Evolutionary conservation across 306 rosid genomes (phyloP).

Genomic region (Morella rubra): DNA sequence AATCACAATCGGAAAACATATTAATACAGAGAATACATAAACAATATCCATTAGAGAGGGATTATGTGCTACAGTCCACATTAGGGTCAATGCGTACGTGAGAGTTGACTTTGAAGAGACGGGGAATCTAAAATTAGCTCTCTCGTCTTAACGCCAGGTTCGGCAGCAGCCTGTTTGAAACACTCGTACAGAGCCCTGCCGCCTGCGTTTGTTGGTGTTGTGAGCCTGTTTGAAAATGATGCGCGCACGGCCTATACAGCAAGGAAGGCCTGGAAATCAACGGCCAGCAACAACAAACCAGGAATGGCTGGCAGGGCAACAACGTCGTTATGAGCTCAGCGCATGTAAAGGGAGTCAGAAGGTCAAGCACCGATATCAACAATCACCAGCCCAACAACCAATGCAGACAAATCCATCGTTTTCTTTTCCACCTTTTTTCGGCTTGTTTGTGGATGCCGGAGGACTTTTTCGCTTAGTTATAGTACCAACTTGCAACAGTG

Average conservation of each 20-base stretch:
- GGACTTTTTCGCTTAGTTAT: too few species aligned
- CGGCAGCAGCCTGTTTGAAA: slow-evolving; percentile 16
- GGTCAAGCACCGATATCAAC: slow-evolving; percentile 3
- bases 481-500: too few species aligned
- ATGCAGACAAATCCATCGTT: not conserved
- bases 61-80: slow-evolving; percentile 27
- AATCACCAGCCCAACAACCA: not conserved
- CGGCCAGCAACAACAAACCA: not conserved
- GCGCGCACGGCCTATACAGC: slow-evolving; percentile 12
- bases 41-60: not conserved
- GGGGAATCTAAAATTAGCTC: slow-evolving; percentile 13
- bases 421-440: slow-evolving; percentile 12
- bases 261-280: not conserved
- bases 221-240: not conserved
- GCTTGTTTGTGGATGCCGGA: too few species aligned
- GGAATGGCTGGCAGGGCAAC: slow-evolving; percentile 17
- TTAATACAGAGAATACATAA: not conserved
- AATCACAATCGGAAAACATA: not conserved
- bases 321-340: not conserved
- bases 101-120: slow-evolving; percentile 11
- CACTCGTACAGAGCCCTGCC: slow-evolving; percentile 17
- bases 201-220: not conserved
- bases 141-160: not conserved
- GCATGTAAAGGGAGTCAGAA: slow-evolving; percentile 24
- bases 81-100: slow-evolving; percentile 33